A percentile compares a stretch with the other conserved stretches of the same genome.
Evolutionary conservation across 768 basidiomycete genomes (phyloP).

Genomic region (Boletus insuetus): DNA sequence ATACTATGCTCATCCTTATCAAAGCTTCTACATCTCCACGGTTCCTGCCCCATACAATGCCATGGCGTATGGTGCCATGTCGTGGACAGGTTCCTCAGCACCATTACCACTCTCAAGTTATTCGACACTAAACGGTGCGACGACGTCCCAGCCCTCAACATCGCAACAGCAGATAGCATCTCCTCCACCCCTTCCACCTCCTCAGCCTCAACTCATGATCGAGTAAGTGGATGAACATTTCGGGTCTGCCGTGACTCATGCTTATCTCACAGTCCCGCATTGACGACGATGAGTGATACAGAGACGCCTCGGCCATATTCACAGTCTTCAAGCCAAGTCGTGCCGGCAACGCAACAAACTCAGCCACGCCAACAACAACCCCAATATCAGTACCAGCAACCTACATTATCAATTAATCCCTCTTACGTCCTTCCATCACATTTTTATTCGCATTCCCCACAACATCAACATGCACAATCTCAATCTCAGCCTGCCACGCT

Average conservation of each 20-base stretch:
- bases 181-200: slow-evolving; percentile 18
- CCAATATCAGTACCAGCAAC: slow-evolving; percentile 40
- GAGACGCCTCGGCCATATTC: slow-evolving; percentile 46
- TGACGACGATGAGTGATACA: slow-evolving; percentile 56
- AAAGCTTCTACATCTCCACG: slow-evolving; percentile 40
- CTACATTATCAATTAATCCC: slow-evolving; percentile 43
- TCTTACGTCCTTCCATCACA: slow-evolving; percentile 38
- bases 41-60: slow-evolving; percentile 50
- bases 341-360: slow-evolving; percentile 31
- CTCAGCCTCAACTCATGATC: slow-evolving; percentile 53
- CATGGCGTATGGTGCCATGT: slow-evolving; percentile 49
- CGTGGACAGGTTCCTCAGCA: slow-evolving; percentile 43
- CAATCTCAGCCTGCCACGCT: slow-evolving; percentile 55
- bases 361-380: slow-evolving; percentile 37
- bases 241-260: slow-evolving; percentile 12
- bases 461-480: slow-evolving; percentile 28
- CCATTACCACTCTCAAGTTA: slow-evolving; percentile 67
- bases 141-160: slow-evolving; percentile 38
- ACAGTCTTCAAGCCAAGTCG: slow-evolving; percentile 39
- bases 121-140: slow-evolving; percentile 78
- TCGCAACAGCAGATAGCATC: slow-evolving; percentile 34
- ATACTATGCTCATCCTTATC: slow-evolving; percentile 42
- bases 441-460: slow-evolving; percentile 36
- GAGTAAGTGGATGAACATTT: slow-evolving; percentile 48
- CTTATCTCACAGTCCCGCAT: slow-evolving; percentile 45